These are phyloP conservation scores for Orbilia quercus DNA, from an alignment of 2,329 filamentous ascomycete genomes.

Conservation along the genomic window DNA sequence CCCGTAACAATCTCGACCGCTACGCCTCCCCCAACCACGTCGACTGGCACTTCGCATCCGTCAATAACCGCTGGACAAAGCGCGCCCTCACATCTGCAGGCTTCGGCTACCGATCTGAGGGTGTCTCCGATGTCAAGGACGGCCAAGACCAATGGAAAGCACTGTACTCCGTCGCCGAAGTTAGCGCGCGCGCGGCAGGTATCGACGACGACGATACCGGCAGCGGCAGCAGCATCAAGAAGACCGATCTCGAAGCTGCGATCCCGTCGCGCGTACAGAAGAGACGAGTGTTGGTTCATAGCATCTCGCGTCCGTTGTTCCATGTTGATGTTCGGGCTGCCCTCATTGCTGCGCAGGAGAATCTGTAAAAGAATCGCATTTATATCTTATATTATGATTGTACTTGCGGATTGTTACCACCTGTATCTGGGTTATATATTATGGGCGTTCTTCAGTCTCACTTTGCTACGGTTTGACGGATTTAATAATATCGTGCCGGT, in stretches of 20 bases:
- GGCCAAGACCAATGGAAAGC: conserved; percentile 75
- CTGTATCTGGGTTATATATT: neutral
- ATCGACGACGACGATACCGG: conserved; percentile 58
- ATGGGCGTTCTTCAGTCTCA: neutral
- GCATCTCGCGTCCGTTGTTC: conserved; percentile 91
- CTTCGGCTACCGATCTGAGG: conserved; percentile 77
- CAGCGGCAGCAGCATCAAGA: conserved; percentile 59
- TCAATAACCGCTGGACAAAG: conserved; percentile 95
- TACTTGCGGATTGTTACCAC: neutral
- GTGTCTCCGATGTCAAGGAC: conserved; percentile 64
- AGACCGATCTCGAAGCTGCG: conserved; percentile 61
- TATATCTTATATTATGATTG: neutral
- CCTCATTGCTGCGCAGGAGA: conserved; percentile 84
- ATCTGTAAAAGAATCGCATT: conserved; percentile 62
- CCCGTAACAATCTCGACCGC: conserved; percentile 90
- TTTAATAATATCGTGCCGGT: neutral
- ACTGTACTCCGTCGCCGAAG: conserved; percentile 93
- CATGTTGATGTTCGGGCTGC: conserved; percentile 92
- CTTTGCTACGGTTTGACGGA: neutral
- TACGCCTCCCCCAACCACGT: conserved; percentile 83
- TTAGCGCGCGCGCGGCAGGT: conserved; percentile 74
- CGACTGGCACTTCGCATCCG: conserved; percentile 95
- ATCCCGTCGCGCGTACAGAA: conserved; percentile 63
- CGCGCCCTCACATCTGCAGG: conserved; percentile 86
- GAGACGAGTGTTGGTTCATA: conserved; percentile 77